A percentile compares a stretch with the other conserved stretches of the same genome.
Conservation (phyloP, 345 rosid genomes). For the Camelina laxa region DNA sequence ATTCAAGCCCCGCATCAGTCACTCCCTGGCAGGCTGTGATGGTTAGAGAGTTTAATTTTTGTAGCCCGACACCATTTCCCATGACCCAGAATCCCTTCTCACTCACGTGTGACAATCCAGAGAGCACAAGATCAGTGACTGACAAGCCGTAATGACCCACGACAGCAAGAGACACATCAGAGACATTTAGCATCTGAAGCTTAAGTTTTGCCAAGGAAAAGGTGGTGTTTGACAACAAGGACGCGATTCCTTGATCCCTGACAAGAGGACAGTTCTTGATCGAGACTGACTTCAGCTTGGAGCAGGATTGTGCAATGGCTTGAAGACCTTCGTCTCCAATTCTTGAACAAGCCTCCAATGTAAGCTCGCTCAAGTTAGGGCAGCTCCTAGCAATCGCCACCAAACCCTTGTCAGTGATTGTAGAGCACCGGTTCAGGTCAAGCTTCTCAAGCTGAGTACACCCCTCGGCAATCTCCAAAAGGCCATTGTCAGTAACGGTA, state of each 20-base stretch:
- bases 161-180: constrained; percentile 85
- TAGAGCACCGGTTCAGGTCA: constrained; percentile 67
- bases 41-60: constrained; percentile 68
- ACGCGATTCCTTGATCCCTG: constrained; percentile 87
- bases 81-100: constrained; percentile 98
- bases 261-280: constrained; percentile 75
- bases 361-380: constrained; percentile 72
- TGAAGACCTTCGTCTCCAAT: constrained; percentile 79
- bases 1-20: constrained; percentile 76
- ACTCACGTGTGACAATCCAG: constrained; percentile 60
- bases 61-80: constrained; percentile 88
- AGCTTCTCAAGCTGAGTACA: constrained; percentile 81
- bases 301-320: constrained; percentile 67
- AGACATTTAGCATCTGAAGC: constrained; percentile 75
- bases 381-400: constrained; percentile 70
- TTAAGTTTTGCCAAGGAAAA: constrained; percentile 61
- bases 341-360: constrained; percentile 72
- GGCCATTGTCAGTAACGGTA: constrained; percentile 66
- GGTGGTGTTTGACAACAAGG: constrained; percentile 59
- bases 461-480: constrained; percentile 77
- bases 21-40: constrained; percentile 73
- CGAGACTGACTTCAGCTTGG: constrained; percentile 69
- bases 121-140: constrained; percentile 68
- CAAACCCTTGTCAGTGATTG: constrained; percentile 68
- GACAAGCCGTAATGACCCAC: constrained; percentile 88